Base-by-base conservation (phyloP, 23 red algal species). In the Pyropia yezoensis region DNA sequence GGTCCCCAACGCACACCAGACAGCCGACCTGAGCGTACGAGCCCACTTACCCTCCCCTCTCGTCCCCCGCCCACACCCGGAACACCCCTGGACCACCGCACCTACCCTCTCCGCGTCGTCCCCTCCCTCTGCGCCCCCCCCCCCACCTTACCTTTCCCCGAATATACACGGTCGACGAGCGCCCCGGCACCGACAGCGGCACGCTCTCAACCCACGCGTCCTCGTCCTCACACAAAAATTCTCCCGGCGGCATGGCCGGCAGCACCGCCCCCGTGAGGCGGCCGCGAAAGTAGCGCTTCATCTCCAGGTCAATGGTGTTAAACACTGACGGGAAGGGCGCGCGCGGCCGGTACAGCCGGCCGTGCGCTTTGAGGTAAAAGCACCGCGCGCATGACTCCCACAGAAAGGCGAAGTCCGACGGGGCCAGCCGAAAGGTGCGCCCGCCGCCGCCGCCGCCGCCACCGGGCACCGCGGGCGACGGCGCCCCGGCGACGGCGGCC, bases 241-340 rank as follows among this genome's bases (percentile, higher is more conserved):
- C 83, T 2, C 80, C 80, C 22, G 77, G 69, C 15, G 32, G 62
- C 76, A 86, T 87, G 7, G 54, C 63, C 22, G 82, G 79, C 26
- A 87, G 50, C 29, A 95, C 69, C 26, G 72, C 62, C 3, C 60
- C 52, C 29, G 81, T 95, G 25, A 54, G 76, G 33, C 70, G 65
- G 14, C 90, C 90, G 2, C 66, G 52, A 67, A 95, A 88, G 50
- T 76, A 83, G 1, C 78, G 33, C 47, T 95, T 94, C 89, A 94
- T 94, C 34, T 54, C 66, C 18, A 67, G 63, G 62, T 94, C 89
- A 20, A 94, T 94, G 12, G 59, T 50, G 30, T 62, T 51, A 56
- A 94, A 94, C 8, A 94, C 71, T 27, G 63, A 73, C 18, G 89
- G 89, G 70, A 94, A 94, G 11, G 79, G 79, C 34, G 82, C 67